Conservation (phyloP, 1,284 basidiomycete genomes). For the Leccinum cinnamomeum region DNA sequence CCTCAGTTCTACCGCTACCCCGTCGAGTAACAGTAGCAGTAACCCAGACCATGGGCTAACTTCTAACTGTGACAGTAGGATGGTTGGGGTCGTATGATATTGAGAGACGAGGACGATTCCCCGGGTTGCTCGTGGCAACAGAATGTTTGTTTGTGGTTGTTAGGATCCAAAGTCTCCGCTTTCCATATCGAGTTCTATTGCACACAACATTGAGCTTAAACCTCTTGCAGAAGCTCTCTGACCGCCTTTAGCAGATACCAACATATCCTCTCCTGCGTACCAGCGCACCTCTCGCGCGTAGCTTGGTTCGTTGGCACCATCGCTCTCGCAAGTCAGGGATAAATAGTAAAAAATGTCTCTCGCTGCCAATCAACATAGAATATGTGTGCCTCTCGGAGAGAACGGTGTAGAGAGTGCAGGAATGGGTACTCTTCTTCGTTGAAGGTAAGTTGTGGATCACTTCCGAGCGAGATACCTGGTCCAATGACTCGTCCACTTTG, state of each 20-base stretch:
- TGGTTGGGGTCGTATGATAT: too few relatives aligned
- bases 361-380: conserved; percentile 27
- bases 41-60: too few relatives aligned
- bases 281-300: conserved; percentile 2
- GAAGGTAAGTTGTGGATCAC: conserved; percentile 43
- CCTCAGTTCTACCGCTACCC: too few relatives aligned
- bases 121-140: too few relatives aligned
- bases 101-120: too few relatives aligned
- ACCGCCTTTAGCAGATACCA: conserved; percentile 8
- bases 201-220: too few relatives aligned
- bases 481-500: conserved; percentile 37
- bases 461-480: conserved; percentile 55
- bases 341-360: conserved; percentile 6
- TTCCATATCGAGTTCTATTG: neutral
- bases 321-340: conserved; percentile 24
- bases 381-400: conserved; percentile 44
- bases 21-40: too few relatives aligned
- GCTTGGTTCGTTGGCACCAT: conserved; percentile 11
- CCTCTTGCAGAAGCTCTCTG: too few relatives aligned
- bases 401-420: conserved; percentile 51
- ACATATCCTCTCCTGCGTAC: conserved; percentile 17
- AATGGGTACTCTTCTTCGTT: conserved; percentile 62
- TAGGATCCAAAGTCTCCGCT: neutral
- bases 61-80: too few relatives aligned
- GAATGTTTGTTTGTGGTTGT: neutral